Evolutionary conservation across 148 eudicot species (phyloP).

Genomic region (Vaccinium corymbosum): DNA sequence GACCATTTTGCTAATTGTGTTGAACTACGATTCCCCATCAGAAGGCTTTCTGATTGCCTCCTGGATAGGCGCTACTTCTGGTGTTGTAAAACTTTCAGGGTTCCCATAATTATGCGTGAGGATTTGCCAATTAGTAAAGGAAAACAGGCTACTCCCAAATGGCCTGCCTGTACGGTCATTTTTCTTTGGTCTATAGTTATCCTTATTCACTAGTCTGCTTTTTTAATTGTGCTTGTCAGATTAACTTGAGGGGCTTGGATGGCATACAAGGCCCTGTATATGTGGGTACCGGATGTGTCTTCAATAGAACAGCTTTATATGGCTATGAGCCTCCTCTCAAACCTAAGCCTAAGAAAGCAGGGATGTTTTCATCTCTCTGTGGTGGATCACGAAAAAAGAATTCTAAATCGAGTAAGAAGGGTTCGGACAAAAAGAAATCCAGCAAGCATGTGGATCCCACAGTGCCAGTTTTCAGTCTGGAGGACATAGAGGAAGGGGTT

Average conservation of each 20-base stretch:
- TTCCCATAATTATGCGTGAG: background rate
- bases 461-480: constrained; percentile 68
- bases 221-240: constrained; percentile 32
- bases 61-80: background rate
- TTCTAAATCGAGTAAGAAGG: constrained; percentile 63
- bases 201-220: background rate
- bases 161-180: background rate
- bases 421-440: constrained; percentile 68
- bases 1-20: background rate
- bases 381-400: constrained; percentile 55
- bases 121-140: background rate
- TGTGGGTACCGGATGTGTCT: constrained; percentile 90
- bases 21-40: background rate
- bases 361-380: constrained; percentile 50
- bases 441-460: constrained; percentile 68
- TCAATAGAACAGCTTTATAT: constrained; percentile 83
- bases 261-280: constrained; percentile 95
- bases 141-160: constrained; percentile 4
- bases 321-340: constrained; percentile 87
- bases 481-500: constrained; percentile 80
- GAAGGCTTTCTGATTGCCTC: background rate
- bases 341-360: constrained; percentile 59
- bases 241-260: constrained; percentile 90
- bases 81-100: background rate
- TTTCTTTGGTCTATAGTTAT: background rate